A percentile compares a stretch with the other conserved stretches of the same genome.
phyloP scores from a whole-genome alignment of 2,329 filamentous ascomycete species.

The Claviceps capensis region DNA sequence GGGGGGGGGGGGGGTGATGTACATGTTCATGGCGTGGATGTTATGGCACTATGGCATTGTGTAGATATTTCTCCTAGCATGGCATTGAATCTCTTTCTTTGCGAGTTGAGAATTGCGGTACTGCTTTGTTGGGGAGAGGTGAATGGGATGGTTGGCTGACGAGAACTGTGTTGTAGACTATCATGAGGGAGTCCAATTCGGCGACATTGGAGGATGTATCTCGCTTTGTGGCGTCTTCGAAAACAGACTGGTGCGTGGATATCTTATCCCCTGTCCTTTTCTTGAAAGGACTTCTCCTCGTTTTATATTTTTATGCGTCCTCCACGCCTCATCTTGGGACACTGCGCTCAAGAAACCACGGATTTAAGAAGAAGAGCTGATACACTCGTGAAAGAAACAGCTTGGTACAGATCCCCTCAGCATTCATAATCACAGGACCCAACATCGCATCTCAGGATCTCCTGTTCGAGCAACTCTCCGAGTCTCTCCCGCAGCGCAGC shows the following conservation, averaged over 20 bases:
- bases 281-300: no score
- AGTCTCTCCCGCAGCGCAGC: conserved; percentile 33
- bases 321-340: no score
- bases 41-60: no score
- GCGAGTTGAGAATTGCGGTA: no score
- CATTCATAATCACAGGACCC: conserved; percentile 63
- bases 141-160: background rate
- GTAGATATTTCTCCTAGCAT: no score
- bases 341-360: background rate
- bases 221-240: conserved; percentile 35
- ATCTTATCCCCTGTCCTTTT: background rate
- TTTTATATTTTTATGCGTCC: no score
- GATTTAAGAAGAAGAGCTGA: no score
- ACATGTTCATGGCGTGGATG: no score
- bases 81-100: no score
- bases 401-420: conserved; percentile 46
- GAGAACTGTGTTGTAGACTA: conserved; percentile 24
- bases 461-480: conserved; percentile 57
- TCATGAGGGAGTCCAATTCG: conserved; percentile 46
- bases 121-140: no score
- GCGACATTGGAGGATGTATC: conserved; percentile 45
- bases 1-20: no score
- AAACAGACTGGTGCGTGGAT: conserved; percentile 16
- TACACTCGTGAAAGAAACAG: conserved; percentile 8
- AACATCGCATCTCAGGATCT: conserved; percentile 64